Percentiles rank a stretch among this genome's conserved stretches.
phyloP scores from a whole-genome alignment of 179 eudicot species.

The Patellifolia procumbens region DNA sequence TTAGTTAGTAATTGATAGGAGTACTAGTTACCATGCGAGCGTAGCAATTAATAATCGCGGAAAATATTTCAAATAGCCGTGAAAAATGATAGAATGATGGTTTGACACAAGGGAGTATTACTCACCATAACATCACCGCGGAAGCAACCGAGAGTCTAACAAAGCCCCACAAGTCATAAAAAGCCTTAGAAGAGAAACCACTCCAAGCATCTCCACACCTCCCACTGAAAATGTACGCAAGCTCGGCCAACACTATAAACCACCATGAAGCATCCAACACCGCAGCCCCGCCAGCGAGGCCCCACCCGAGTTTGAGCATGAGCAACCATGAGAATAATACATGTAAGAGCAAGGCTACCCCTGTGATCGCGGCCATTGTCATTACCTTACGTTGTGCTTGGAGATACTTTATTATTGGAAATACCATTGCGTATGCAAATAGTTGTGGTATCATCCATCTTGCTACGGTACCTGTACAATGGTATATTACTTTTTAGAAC shows the following conservation, averaged over 20 bases:
- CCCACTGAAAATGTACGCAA: slow-evolving; percentile 45
- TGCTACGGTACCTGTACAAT: slow-evolving; percentile 39
- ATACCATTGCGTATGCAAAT: slow-evolving; percentile 55
- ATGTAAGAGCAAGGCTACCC: slow-evolving; percentile 42
- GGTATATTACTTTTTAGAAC: neutral
- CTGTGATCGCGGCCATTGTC: slow-evolving; percentile 56
- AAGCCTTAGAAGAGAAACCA: slow-evolving; percentile 53
- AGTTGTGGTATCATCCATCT: slow-evolving; percentile 65
- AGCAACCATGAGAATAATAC: slow-evolving; percentile 51
- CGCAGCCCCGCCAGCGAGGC: slow-evolving; percentile 52
- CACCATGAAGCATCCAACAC: slow-evolving; percentile 56
- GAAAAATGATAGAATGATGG: no score
- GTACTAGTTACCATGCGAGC: no score
- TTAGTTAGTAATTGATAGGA: no score
- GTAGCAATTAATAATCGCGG: no score
- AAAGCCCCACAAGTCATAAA: slow-evolving; percentile 48
- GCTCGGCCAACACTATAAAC: slow-evolving; percentile 54
- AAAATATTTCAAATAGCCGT: no score
- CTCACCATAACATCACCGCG: slow-evolving; percentile 47
- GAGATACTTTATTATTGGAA: slow-evolving; percentile 57
- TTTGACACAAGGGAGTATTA: neutral
- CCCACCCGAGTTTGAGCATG: slow-evolving; percentile 51
- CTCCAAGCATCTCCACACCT: slow-evolving; percentile 54
- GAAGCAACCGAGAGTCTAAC: slow-evolving; percentile 49
- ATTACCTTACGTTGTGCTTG: slow-evolving; percentile 69